These are phyloP conservation scores for Lomentospora prolificans DNA, from an alignment of 2,329 filamentous ascomycete genomes.

Conservation along the genomic window DNA sequence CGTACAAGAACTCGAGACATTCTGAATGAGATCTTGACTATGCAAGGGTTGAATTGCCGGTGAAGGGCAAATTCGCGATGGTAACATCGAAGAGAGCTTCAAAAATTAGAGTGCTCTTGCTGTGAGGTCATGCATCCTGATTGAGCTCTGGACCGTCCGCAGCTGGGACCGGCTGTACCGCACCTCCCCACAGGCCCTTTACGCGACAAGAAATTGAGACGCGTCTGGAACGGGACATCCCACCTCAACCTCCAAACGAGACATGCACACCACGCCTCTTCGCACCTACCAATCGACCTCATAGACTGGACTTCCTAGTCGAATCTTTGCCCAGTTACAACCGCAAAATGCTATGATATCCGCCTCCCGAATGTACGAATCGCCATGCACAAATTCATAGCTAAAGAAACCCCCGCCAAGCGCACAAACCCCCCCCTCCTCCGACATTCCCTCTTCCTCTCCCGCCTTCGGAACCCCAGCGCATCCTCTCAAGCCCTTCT, in stretches of 20 bases:
- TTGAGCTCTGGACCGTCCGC: neutral
- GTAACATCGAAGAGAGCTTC: neutral
- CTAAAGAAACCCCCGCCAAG: slow-evolving; percentile 11
- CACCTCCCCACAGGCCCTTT: neutral
- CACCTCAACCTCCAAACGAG: neutral
- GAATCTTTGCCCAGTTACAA: neutral
- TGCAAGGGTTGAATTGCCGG: neutral
- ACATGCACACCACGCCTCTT: neutral
- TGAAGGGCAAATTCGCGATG: neutral
- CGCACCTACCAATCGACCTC: neutral
- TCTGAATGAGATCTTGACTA: neutral
- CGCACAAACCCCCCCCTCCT: slow-evolving; percentile 25
- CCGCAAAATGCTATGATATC: neutral
- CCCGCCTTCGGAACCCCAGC: slow-evolving; percentile 82
- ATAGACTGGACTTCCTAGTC: neutral
- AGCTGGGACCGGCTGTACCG: neutral
- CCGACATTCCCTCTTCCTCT: slow-evolving; percentile 75
- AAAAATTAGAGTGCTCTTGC: no score
- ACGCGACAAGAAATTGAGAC: slow-evolving; percentile 6
- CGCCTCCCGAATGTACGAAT: neutral
- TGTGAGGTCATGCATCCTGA: no score
- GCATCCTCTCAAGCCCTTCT: slow-evolving; percentile 63
- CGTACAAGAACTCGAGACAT: slow-evolving; percentile 3
- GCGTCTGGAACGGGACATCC: neutral
- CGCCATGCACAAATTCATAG: slow-evolving; percentile 12